Evolutionary conservation across 1,284 basidiomycete species (phyloP), one percentile per base, ranked within the genome.

Genomic region (Cryptococcus depauperatus): DNA sequence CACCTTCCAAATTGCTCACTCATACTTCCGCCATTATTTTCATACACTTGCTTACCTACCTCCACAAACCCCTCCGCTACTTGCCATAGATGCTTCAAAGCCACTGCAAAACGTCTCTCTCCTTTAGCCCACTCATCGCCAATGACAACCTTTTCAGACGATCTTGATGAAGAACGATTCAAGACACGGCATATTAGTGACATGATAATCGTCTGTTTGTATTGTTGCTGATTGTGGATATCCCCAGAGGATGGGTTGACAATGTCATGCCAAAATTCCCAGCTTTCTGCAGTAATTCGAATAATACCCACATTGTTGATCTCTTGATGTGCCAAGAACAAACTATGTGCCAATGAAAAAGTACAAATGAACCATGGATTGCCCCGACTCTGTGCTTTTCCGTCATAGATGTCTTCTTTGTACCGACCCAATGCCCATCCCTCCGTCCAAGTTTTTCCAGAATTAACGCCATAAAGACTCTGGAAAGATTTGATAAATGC

Each of bases 281-380:
- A 13, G 27, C 55, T 57, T 23, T 55, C 35, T 3, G 55, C 42
- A 14, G 56, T 55, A 7, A 69, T 43, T 4, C 35, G 25, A 46
- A 69, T 60, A 8, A 26, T n/a, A 13, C 57, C 52, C 18, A 44
- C 27, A n/a, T 33, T 16, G 3, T 25, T 22, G 43, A 64, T 61
- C 13, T 37, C 42, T 1, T 50, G 37, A 41, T 52, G 42, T 10
- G 64, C 59, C 4, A 57, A 55, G 54, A 68, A 72, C 13, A 74
- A 51, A 37, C 65, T 58, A 34, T 74, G 67, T 5, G 73, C 63
- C 8, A 72, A 61, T 0, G 70, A 64, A 35, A 66, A 58, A 6
- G 71, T 73, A 49, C 68, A 65, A 23, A 74, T 62, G 54, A 65
- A 72, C 73, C 73, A 76, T 2, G 74, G 72, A 52, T 73, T 69